phyloP scores from a whole-genome alignment of 805 yeast genomes.

The Starmerella bacillaris region DNA sequence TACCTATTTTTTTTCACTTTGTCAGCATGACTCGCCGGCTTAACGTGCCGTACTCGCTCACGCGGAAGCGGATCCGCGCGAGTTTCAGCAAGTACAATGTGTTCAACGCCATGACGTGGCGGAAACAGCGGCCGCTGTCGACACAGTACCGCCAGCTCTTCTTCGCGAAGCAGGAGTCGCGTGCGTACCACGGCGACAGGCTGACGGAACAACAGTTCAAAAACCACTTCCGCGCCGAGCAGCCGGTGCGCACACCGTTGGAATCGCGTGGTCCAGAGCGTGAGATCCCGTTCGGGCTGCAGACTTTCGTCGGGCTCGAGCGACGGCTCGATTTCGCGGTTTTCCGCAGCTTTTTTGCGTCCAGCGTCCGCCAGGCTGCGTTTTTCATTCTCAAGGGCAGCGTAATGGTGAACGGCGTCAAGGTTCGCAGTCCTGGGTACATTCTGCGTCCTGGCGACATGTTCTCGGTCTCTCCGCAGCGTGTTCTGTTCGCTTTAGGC shows the following conservation, averaged over 20 bases:
- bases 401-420: slow-evolving; percentile 72
- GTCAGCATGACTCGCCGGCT: slow-evolving; percentile 20
- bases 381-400: slow-evolving; percentile 65
- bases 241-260: slow-evolving; percentile 75
- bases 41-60: slow-evolving; percentile 22
- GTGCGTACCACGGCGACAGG: slow-evolving; percentile 92
- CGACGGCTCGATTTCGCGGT: slow-evolving; percentile 77
- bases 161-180: slow-evolving; percentile 74
- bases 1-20: too few species aligned
- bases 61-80: slow-evolving; percentile 40
- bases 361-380: slow-evolving; percentile 85
- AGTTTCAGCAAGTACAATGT: slow-evolving; percentile 83
- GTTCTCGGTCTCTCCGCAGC: slow-evolving; percentile 68
- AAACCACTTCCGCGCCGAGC: slow-evolving; percentile 42
- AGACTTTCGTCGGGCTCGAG: slow-evolving; percentile 76
- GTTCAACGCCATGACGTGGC: slow-evolving; percentile 68
- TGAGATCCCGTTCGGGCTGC: slow-evolving; percentile 65
- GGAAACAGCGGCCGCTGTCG: slow-evolving; percentile 25
- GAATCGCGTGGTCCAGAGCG: slow-evolving; percentile 34
- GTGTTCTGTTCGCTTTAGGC: slow-evolving; percentile 73
- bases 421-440: slow-evolving; percentile 61
- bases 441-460: slow-evolving; percentile 70
- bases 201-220: slow-evolving; percentile 72
- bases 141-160: slow-evolving; percentile 86
- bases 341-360: slow-evolving; percentile 83